Conservation (phyloP, 2,329 filamentous ascomycete species). For the Penicillium psychrosexuale region DNA sequence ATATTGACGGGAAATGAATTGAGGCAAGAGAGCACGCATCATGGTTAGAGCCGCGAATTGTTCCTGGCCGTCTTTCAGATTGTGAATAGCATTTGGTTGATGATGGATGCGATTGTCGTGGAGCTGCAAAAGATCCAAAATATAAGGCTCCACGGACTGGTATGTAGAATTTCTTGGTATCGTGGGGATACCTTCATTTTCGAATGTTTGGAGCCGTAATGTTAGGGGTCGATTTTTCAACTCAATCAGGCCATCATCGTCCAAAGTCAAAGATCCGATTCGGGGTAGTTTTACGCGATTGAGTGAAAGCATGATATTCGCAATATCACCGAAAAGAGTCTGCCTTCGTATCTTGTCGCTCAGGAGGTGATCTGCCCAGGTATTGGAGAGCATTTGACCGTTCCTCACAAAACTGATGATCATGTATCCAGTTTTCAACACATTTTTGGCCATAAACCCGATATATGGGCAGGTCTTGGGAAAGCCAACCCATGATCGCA, state of each 20-base stretch:
- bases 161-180: neutral
- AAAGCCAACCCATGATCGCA: neutral
- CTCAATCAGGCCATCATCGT: neutral
- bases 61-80: neutral
- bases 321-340: neutral
- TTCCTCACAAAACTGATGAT: neutral
- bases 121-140: neutral
- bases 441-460: accelerated
- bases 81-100: neutral
- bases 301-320: neutral
- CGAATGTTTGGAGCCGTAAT: neutral
- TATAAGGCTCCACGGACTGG: neutral
- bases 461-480: neutral
- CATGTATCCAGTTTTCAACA: neutral
- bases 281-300: neutral
- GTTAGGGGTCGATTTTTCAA: neutral
- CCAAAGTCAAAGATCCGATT: neutral
- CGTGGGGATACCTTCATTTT: neutral
- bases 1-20: neutral
- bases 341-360: neutral
- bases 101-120: neutral
- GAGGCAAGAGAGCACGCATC: neutral
- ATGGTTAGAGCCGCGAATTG: neutral
- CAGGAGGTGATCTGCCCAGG: neutral
- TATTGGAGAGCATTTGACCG: neutral